phyloP scores from a whole-genome alignment of 805 yeast genomes.

The Kregervanrija pseudodelftensis region DNA sequence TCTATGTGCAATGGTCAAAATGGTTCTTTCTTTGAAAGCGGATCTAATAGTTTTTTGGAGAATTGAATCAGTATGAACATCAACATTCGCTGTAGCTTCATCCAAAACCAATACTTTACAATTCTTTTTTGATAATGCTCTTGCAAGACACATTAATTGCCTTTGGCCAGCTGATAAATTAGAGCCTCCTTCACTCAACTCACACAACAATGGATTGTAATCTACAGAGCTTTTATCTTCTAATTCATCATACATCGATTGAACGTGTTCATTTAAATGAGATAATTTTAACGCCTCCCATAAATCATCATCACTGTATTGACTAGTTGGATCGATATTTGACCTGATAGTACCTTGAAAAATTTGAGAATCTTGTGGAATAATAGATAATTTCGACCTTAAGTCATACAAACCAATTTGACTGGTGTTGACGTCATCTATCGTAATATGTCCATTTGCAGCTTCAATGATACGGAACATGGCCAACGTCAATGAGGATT shows the following conservation, averaged over 20 bases:
- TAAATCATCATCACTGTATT: slow-evolving; percentile 65
- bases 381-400: slow-evolving; percentile 71
- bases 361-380: slow-evolving; percentile 92
- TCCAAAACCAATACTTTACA: slow-evolving; percentile 60
- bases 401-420: slow-evolving; percentile 70
- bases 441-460: slow-evolving; percentile 49
- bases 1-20: slow-evolving; percentile 80
- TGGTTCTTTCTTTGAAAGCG: slow-evolving; percentile 70
- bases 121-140: slow-evolving; percentile 62
- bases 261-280: slow-evolving; percentile 64
- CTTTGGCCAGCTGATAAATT: slow-evolving; percentile 85
- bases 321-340: slow-evolving; percentile 76
- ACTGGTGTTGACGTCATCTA: slow-evolving; percentile 64
- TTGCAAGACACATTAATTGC: slow-evolving; percentile 76
- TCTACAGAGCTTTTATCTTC: slow-evolving; percentile 34
- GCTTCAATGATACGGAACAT: slow-evolving; percentile 81
- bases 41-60: slow-evolving; percentile 72
- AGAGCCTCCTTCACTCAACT: slow-evolving; percentile 34
- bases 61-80: slow-evolving; percentile 73
- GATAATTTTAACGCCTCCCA: slow-evolving; percentile 77
- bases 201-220: slow-evolving; percentile 21
- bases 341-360: slow-evolving; percentile 82
- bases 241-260: slow-evolving; percentile 40
- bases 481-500: slow-evolving; percentile 78
- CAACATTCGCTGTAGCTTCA: slow-evolving; percentile 88